Base-by-base conservation (phyloP, 2,329 filamentous ascomycete species). In the Ceratocystis ficicola region DNA sequence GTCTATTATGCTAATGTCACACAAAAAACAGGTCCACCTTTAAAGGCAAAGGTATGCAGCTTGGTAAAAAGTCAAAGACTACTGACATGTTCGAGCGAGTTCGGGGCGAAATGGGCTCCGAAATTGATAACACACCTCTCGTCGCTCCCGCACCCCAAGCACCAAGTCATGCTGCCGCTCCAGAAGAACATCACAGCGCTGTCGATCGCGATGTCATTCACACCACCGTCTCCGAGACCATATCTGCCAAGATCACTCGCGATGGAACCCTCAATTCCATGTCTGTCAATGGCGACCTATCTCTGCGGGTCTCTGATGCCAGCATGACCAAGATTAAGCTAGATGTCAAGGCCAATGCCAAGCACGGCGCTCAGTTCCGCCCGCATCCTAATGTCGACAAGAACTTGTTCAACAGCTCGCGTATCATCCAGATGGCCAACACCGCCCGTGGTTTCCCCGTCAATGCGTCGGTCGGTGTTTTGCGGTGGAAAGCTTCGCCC, bases 51-150 rank as follows among this genome's bases (percentile, higher is more conserved):
- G 94, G 94, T 71, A 99, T 99, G 95, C 93, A 97, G 76, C 81
- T 99, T 66, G 94, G 94, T 77, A 97, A 97, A 81, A 99, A 99
- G 79, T 95, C 90, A 68, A 97, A 97, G 80, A 92, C 90, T 25
- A 95, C 89, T 36, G 93, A 95, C 75, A 96, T 97, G 82, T 97
- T 95, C 74, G 93, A 97, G 77, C 89, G 92, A 72, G 92, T 99
- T 44, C 87, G 91, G 70, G 90, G 89, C 68, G 93, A 97, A 70
- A 81, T 97, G 73, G 92, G 91, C n/a, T 83, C 87, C 46, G 90
- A 95, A 73, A 85, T 85, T 46, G 91, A 96, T 73, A 86, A 91
- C 65, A 77, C 78, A 55, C 90, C 90, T 46, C 81, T 95, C 30
- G 86, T 93, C 20, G 79, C 84, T 41, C 80, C 81, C 46, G 77